Evolutionary conservation across 1,284 basidiomycete species (phyloP).

Genomic region (Dichomitus squalens): DNA sequence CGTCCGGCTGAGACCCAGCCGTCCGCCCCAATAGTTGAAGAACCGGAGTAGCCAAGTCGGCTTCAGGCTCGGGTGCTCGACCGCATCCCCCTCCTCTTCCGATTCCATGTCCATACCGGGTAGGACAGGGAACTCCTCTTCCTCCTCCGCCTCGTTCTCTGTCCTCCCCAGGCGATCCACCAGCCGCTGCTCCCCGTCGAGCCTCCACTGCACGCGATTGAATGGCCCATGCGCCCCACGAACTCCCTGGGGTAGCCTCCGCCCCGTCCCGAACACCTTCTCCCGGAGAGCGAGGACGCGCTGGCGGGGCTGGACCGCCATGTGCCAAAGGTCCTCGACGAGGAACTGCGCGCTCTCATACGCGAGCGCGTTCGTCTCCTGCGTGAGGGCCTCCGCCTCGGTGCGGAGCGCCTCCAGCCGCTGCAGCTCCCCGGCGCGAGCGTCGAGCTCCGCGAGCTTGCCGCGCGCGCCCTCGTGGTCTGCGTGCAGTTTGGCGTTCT

Average conservation of each 20-base stretch:
- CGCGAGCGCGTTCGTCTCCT: constrained; percentile 65
- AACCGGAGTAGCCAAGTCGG: constrained; percentile 75
- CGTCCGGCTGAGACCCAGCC: constrained; percentile 37
- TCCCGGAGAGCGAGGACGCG: constrained; percentile 62
- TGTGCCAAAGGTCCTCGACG: constrained; percentile 65
- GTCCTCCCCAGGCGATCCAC: constrained; percentile 72
- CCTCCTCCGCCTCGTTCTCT: constrained; percentile 76
- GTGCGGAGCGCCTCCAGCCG: constrained; percentile 52
- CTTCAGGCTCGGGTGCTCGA: constrained; percentile 59
- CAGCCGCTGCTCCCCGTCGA: constrained; percentile 59
- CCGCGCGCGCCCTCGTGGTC: constrained; percentile 56
- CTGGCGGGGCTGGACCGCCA: constrained; percentile 59
- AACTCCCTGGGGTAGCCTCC: constrained; percentile 40
- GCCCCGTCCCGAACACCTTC: constrained; percentile 56
- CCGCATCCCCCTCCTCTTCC: constrained; percentile 55
- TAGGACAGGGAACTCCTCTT: constrained; percentile 44
- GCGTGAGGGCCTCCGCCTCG: constrained; percentile 53
- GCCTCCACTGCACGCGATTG: constrained; percentile 67
- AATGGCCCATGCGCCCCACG: constrained; percentile 59
- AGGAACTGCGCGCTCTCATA: constrained; percentile 74
- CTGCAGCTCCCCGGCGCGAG: constrained; percentile 46
- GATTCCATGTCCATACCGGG: constrained; percentile 35
- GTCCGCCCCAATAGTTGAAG: constrained; percentile 70
- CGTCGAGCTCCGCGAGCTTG: constrained; percentile 48
- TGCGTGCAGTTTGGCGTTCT: constrained; percentile 55